Evolutionary conservation across 441 rosid genomes (phyloP), one percentile per base, ranked within the genome.

Genomic region (California macrophylla): DNA sequence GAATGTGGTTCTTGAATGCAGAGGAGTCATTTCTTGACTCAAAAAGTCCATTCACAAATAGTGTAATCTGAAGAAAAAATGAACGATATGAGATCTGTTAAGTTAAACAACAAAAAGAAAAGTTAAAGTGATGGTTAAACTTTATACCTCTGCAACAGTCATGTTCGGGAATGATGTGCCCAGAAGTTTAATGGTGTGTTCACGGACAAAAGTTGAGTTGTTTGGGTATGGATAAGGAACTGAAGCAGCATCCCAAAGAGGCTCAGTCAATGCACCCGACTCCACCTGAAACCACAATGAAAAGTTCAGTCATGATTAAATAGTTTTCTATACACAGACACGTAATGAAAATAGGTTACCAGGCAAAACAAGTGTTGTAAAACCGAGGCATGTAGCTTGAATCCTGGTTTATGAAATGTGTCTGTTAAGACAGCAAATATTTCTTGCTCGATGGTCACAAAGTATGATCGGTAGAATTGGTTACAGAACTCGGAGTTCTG

Each of bases 341-440:
- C 32, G n/a, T 7, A 26, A 20, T 1, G 8, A 54, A 20, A 54
- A 20, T 0, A 21, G 3, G 15, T 74, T 87, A 92, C 99, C 92
- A 90, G 73, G 81, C 91, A 89, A 81, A 92, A 87, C 66, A 92
- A 83, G 75, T 90, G 97, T 71, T 92, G 98, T 29, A 95, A 83
- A 73, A 95, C 97, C 60, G 84, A 78, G 68, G 92, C 97, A 69
- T 95, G 99, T 82, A 95, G 76, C 90, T 95, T 95, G 87, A 95
- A 95, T 58, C 99, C 98, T 80, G 99, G 99, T 77, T 95, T 95
- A 68, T 95, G 99, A 74, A 95, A 95, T 15, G 98, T 95, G 78
- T 95, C 98, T 0, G 99, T 89, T 80, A 95, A 81, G 69, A 95
- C 99, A 0, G 91, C 97, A 86, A 95, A 95, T 73, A 86, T 92